These are phyloP conservation scores for Colletotrichum siamense DNA, from an alignment of 2,329 filamentous ascomycete species.

Conservation along the genomic window DNA sequence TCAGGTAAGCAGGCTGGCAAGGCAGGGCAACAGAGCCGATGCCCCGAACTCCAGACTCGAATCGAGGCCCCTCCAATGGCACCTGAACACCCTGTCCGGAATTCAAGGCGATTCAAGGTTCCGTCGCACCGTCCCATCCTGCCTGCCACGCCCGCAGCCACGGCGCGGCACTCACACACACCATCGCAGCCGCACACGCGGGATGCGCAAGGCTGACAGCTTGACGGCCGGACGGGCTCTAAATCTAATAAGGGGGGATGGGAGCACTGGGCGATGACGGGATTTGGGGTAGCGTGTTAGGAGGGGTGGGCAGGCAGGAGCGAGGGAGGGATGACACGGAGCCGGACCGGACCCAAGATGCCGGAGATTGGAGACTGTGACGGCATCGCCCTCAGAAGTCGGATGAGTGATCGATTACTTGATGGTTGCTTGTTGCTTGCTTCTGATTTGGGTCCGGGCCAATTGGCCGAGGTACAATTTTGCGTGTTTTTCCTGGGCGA, in stretches of 20 bases:
- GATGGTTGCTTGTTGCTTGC: background rate
- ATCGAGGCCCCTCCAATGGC: background rate
- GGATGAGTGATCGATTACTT: background rate
- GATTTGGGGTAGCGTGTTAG: background rate
- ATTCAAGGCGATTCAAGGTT: background rate
- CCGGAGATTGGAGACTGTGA: conserved; percentile 18
- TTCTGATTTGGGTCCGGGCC: background rate
- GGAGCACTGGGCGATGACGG: background rate
- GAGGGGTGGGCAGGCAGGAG: background rate
- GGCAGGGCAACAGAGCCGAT: background rate
- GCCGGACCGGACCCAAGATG: conserved; percentile 12
- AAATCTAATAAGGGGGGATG: background rate
- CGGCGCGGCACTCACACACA: background rate
- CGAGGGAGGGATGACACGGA: background rate
- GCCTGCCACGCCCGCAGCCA: background rate
- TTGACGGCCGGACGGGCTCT: background rate
- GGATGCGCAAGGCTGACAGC: background rate
- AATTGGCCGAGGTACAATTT: conserved; percentile 19
- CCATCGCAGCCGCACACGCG: background rate
- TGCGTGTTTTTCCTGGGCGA: background rate
- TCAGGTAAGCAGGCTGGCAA: background rate
- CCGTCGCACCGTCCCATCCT: conserved; percentile 4
- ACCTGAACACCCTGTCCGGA: background rate
- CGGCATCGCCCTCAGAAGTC: background rate
- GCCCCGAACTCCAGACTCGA: background rate